Conservation (phyloP, 192 early-diverging fungal species). For the Podila epigama region DNA sequence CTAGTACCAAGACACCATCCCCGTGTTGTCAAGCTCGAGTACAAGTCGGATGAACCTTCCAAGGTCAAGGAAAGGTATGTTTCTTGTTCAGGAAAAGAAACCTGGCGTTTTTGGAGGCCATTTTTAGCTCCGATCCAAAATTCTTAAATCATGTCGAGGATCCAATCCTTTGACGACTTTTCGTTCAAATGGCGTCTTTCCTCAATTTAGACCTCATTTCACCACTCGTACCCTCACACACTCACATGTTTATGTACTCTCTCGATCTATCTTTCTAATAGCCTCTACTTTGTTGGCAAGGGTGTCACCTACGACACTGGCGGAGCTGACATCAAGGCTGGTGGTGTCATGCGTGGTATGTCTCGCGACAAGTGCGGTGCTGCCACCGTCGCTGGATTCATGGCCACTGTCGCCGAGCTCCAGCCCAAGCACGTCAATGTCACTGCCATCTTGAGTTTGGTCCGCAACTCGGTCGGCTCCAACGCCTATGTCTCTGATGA, state of each 20-base stretch:
- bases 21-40: constrained; percentile 70
- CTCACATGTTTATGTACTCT: neutral
- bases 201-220: neutral
- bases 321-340: constrained; percentile 85
- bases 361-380: constrained; percentile 93
- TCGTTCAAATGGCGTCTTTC: neutral
- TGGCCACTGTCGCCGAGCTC: constrained; percentile 72
- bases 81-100: neutral
- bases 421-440: constrained; percentile 73
- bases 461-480: constrained; percentile 84
- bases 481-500: constrained; percentile 87
- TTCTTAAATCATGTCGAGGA: neutral
- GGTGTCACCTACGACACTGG: constrained; percentile 94
- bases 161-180: neutral
- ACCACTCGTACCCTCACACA: neutral
- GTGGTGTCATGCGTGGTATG: constrained; percentile 87
- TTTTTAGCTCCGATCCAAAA: constrained; percentile 4
- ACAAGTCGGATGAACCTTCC: constrained; percentile 72
- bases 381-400: constrained; percentile 81
- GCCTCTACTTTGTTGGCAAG: constrained; percentile 87
- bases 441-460: constrained; percentile 76
- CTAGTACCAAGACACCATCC: constrained; percentile 70
- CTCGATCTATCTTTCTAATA: constrained; percentile 23
- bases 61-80: constrained; percentile 79
- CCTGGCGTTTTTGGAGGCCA: neutral